phyloP scores from a whole-genome alignment of 192 early-diverging fungal species.

The Coemansia sp. region DNA sequence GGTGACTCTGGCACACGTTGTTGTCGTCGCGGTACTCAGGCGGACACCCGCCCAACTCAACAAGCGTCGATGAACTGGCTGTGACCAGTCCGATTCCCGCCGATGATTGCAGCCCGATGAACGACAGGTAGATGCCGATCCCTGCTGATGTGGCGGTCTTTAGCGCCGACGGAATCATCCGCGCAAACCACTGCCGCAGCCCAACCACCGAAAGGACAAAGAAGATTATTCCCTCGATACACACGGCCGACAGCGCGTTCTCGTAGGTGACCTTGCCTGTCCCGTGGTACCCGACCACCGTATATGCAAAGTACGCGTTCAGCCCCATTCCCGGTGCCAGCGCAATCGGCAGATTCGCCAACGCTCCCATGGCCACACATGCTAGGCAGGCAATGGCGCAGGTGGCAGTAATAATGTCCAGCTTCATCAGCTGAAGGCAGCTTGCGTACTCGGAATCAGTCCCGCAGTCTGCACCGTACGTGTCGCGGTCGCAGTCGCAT shows the following conservation, averaged over 20 bases:
- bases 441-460: conserved; percentile 59
- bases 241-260: conserved; percentile 73
- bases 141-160: conserved; percentile 75
- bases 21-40: conserved; percentile 57
- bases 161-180: conserved; percentile 67
- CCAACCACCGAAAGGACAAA: conserved; percentile 73
- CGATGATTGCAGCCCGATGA: conserved; percentile 77
- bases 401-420: conserved; percentile 75
- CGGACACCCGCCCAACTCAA: conserved; percentile 71
- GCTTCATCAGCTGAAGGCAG: conserved; percentile 63
- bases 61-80: conserved; percentile 62
- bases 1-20: conserved; percentile 59
- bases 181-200: conserved; percentile 78
- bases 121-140: conserved; percentile 76
- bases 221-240: conserved; percentile 81
- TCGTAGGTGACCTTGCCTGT: conserved; percentile 71
- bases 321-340: conserved; percentile 84
- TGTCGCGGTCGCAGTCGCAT: conserved; percentile 66
- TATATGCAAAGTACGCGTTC: conserved; percentile 83
- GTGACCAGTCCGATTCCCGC: conserved; percentile 79
- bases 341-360: conserved; percentile 77
- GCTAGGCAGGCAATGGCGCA: conserved; percentile 67
- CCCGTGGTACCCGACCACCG: conserved; percentile 78
- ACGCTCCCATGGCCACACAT: conserved; percentile 63
- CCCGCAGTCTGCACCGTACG: conserved; percentile 59